Evolutionary conservation across 2,329 filamentous ascomycete species (phyloP), one percentile per base, ranked within the genome.

Genomic region (Hypoxylon sp.): DNA sequence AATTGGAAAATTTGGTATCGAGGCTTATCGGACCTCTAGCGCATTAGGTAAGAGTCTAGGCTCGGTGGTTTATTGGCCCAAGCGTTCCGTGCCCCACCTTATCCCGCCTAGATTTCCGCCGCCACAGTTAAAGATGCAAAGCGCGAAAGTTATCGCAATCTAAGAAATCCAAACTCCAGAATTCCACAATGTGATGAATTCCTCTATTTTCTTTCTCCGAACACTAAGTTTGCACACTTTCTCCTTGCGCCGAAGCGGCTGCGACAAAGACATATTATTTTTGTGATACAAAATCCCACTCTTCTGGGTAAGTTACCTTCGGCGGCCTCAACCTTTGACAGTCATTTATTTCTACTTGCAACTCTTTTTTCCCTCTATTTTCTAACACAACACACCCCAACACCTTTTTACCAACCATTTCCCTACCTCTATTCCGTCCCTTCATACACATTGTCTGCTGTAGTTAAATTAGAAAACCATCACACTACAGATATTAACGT

Each of bases 171-270:
- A 45, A 57, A 53, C 45, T 27, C 42, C 42, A 52, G 30, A 43
- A 48, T 38, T 61, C 59, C 53, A 64, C 61, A 55, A 65, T 66
- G 63, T 64, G 63, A 65, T 46, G 38, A 46, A 30, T 38, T 38
- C 23, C 42, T 48, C 25, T 35, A 15, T 35, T 42, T 36, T 48
- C 27, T 32, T 47, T 26, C 16, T 40, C 15, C 29, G 20, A 38
- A 40, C 27, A 15, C 5, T 8, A 53, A 48, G 9, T 50, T 35
- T 50, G 29, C 13, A 26, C 31, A 27, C 29, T 38, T 26, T 42
- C 51, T 37, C 43, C 32, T 38, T 34, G 40, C 51, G 40, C 52
- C 41, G 25, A 48, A 6, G 44, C 21, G 53, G 57, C 40, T 43
- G 36, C 26, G 15, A 51, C 20, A 42, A 46, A 43, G 41, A 30